Conservation (phyloP, 2,329 filamentous ascomycete species). For the Penicillium sp. region DNA sequence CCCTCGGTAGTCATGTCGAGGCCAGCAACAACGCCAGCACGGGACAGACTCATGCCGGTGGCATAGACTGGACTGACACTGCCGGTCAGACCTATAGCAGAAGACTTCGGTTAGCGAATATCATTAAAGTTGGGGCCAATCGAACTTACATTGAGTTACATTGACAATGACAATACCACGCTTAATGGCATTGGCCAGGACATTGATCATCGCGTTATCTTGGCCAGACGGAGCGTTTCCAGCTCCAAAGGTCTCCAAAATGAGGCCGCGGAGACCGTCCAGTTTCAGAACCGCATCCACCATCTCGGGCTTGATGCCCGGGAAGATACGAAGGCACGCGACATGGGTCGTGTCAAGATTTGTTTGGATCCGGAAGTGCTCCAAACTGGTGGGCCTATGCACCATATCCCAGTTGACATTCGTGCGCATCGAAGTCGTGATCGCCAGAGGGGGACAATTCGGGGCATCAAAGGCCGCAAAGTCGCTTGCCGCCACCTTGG, state of each 20-base stretch:
- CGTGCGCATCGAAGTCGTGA: conserved; percentile 75
- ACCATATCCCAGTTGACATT: conserved; percentile 79
- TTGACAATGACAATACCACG: conserved; percentile 85
- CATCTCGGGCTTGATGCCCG: conserved; percentile 91
- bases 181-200: conserved; percentile 72
- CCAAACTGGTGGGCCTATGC: conserved; percentile 68
- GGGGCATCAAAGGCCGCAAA: conserved; percentile 87
- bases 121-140: background rate
- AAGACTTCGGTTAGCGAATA: background rate
- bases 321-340: conserved; percentile 84
- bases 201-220: conserved; percentile 74
- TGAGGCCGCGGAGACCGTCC: conserved; percentile 73
- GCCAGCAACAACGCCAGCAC: conserved; percentile 83
- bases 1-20: conserved; percentile 88
- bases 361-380: conserved; percentile 70
- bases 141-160: conserved; percentile 75
- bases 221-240: conserved; percentile 84
- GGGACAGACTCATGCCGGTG: conserved; percentile 71
- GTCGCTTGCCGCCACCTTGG: conserved; percentile 80
- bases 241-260: conserved; percentile 90
- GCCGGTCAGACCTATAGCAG: conserved; percentile 53
- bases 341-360: conserved; percentile 84
- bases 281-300: conserved; percentile 77
- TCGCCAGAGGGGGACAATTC: conserved; percentile 79
- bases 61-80: conserved; percentile 78